phyloP scores from a whole-genome alignment of 768 basidiomycete species.

The Termitomyces titanicus region DNA sequence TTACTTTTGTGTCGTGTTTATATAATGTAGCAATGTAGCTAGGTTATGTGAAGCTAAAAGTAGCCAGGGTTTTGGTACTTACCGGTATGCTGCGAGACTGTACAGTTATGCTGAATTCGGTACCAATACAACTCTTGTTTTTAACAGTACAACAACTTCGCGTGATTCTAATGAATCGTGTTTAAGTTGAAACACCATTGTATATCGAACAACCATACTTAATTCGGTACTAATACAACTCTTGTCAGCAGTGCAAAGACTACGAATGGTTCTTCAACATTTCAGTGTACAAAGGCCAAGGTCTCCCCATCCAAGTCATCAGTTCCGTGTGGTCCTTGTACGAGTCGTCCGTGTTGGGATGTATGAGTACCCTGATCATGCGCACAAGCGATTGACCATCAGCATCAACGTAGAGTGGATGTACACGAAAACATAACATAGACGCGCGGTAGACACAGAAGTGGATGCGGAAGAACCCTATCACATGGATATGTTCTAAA shows the following conservation, averaged over 20 bases:
- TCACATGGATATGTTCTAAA: background rate
- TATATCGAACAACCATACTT: no score
- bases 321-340: slow-evolving; percentile 61
- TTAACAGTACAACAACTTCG: no score
- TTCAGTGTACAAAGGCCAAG: slow-evolving; percentile 51
- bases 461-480: background rate
- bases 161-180: no score
- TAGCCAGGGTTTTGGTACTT: no score
- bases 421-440: no score
- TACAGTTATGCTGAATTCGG: background rate
- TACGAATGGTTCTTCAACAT: slow-evolving; percentile 24
- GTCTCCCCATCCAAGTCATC: slow-evolving; percentile 62
- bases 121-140: background rate
- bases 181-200: no score
- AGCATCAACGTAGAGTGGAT: background rate
- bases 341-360: slow-evolving; percentile 62
- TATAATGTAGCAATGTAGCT: no score
- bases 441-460: background rate
- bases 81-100: no score
- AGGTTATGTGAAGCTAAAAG: no score
- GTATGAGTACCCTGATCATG: slow-evolving; percentile 54
- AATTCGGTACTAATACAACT: background rate
- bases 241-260: background rate
- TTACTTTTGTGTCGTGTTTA: no score
- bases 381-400: slow-evolving; percentile 1